phyloP scores from a whole-genome alignment of 2,329 filamentous ascomycete species.

The Tolypocladium album region DNA sequence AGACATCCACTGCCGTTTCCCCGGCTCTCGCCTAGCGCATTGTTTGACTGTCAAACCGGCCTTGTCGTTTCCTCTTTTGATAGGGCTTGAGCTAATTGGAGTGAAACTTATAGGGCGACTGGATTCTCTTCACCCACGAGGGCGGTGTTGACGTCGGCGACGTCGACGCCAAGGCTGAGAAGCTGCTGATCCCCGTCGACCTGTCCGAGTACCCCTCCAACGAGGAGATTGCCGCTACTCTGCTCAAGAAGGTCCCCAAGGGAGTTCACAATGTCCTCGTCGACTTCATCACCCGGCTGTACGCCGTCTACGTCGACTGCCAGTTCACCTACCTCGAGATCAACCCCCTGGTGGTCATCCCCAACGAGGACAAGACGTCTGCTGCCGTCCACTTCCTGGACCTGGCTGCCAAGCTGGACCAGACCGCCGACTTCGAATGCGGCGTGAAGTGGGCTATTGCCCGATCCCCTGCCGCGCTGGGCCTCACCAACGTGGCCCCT shows the following conservation, averaged over 20 bases:
- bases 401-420: slow-evolving; percentile 95
- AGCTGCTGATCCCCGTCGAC: slow-evolving; percentile 94
- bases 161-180: slow-evolving; percentile 97
- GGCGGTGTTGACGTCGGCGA: slow-evolving; percentile 99
- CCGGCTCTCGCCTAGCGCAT: background rate
- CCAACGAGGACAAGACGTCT: slow-evolving; percentile 83
- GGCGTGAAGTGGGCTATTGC: slow-evolving; percentile 98
- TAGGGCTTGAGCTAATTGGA: slow-evolving; percentile 10
- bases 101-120: slow-evolving; percentile 64
- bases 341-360: slow-evolving; percentile 97
- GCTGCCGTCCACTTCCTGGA: slow-evolving; percentile 97
- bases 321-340: slow-evolving; percentile 99
- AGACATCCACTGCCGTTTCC: background rate
- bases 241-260: slow-evolving; percentile 88
- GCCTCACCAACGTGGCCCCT: slow-evolving; percentile 58
- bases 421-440: slow-evolving; percentile 98
- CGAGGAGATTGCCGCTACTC: slow-evolving; percentile 73
- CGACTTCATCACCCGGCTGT: slow-evolving; percentile 97
- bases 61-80: background rate
- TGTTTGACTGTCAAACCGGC: background rate
- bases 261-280: slow-evolving; percentile 97
- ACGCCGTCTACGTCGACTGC: slow-evolving; percentile 98
- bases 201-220: slow-evolving; percentile 92
- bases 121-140: slow-evolving; percentile 99
- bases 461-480: slow-evolving; percentile 78